Conservation (phyloP, 1,284 basidiomycete species). For the Cerrena zonata region DNA sequence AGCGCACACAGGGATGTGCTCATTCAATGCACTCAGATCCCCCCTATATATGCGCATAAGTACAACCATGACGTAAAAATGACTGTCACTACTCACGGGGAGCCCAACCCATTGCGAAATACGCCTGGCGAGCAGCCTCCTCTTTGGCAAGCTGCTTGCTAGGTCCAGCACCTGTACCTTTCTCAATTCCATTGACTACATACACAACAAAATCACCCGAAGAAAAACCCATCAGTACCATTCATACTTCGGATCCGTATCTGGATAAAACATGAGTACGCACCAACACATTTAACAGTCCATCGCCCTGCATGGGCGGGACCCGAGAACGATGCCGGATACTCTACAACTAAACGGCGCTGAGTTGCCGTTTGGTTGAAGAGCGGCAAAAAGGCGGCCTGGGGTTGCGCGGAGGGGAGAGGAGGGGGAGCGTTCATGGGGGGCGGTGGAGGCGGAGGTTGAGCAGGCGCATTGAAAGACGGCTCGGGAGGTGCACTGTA, state of each 20-base stretch:
- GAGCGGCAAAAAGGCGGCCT: conserved; percentile 55
- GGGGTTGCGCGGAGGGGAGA: conserved; percentile 51
- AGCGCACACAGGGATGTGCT: not conserved
- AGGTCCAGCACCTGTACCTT: conserved; percentile 53
- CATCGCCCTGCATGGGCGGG: conserved; percentile 62
- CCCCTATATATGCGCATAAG: not conserved
- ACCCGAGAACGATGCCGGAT: conserved; percentile 51
- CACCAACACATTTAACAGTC: conserved; percentile 51
- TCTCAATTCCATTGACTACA: conserved; percentile 64
- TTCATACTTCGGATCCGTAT: not conserved
- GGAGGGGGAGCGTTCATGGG: conserved; percentile 41
- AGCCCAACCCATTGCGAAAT: conserved; percentile 66
- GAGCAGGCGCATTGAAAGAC: conserved; percentile 9
- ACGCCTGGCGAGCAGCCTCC: conserved; percentile 64
- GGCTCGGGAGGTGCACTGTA: conserved; percentile 12
- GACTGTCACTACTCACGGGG: conserved; percentile 20
- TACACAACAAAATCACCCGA: not conserved
- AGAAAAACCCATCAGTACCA: not conserved
- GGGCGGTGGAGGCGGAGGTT: conserved; percentile 24
- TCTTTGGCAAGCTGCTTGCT: conserved; percentile 72
- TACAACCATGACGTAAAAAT: not conserved
- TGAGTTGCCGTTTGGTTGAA: conserved; percentile 70
- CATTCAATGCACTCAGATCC: not conserved
- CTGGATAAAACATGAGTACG: conserved; percentile 9
- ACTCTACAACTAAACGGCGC: conserved; percentile 55